Evolutionary conservation across 2,329 filamentous ascomycete genomes (phyloP), one percentile per base, ranked within the genome.

Genomic region (Aspergillus sp.): DNA sequence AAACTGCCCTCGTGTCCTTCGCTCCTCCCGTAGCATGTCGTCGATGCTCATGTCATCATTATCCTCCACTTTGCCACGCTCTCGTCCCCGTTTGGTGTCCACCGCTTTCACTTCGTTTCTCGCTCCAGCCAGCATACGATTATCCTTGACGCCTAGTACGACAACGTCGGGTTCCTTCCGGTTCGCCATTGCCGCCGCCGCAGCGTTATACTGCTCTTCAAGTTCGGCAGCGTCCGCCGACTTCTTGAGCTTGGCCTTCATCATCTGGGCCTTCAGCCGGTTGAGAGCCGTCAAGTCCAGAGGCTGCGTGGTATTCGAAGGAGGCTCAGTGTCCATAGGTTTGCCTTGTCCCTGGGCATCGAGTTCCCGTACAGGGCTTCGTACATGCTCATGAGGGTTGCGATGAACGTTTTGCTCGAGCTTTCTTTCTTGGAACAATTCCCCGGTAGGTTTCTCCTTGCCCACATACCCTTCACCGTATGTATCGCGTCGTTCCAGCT

Each of bases 21-120:
- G 87, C 77, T 99, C 95, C 75, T 98, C 93, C 29, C 92, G 87
- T 18, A 99, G 87, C 95, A 99, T 99, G 75, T 99, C 95, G 56
- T 96, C 92, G 61, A 99, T 90, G 31, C 82, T 89, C 92, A 99
- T 98, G 68, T 98, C 92, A 55, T 96, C 90, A 71, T 98, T 98
- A 65, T 95, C 92, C 67, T 91, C 87, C 6, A 99, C 90, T 7
- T 87, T 83, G 1, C 94, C 95, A 56, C 93, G 87, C 75, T 96
- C 93, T 6, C 86, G 84, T 2, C 93, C 94, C 52, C 93, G 87
- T 71, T 90, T 95, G 59, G 87, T 96, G 26, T 89, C 86, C 7
- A 97, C 81, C 0, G 86, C 80, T 67, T 88, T 93, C 57, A 94
- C 90, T 76, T 98, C 95, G 53, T 83, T 84, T 49, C 83, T 80